Percentiles rank a stretch among this genome's conserved stretches.
phyloP scores from a whole-genome alignment of 108 stramenopile genomes.

The Fistulifera pelliculosa region DNA sequence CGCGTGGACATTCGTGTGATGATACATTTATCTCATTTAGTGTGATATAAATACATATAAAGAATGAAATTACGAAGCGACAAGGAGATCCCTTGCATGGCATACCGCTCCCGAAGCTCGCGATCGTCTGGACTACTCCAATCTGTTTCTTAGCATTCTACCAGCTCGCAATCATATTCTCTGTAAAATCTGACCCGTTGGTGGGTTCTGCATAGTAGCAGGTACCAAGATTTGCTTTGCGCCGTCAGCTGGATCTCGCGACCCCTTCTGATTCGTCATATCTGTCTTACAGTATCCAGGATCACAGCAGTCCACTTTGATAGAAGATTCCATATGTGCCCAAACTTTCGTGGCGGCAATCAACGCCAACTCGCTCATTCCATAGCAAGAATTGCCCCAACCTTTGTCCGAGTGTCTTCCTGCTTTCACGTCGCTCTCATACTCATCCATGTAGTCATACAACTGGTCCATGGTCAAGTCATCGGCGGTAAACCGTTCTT shows the following conservation, averaged over 20 bases:
- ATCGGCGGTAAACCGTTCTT: constrained; percentile 20
- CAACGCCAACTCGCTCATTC: constrained; percentile 70
- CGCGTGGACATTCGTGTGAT: too few relatives aligned
- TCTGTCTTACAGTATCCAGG: constrained; percentile 81
- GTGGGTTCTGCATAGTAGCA: constrained; percentile 46
- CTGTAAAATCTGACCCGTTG: constrained; percentile 39
- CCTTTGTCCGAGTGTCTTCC: constrained; percentile 48
- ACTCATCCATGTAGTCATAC: constrained; percentile 31
- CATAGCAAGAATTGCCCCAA: constrained; percentile 69
- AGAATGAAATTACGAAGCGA: too few relatives aligned
- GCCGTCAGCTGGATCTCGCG: constrained; percentile 51
- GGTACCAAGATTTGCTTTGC: constrained; percentile 60
- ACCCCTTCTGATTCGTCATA: constrained; percentile 61
- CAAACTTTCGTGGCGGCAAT: constrained; percentile 65
- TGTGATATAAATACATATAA: too few relatives aligned
- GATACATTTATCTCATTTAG: too few relatives aligned
- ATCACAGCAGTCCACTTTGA: constrained; percentile 53
- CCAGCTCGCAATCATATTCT: constrained; percentile 37
- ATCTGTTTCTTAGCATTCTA: background rate
- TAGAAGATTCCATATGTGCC: constrained; percentile 30
- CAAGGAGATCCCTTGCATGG: too few relatives aligned
- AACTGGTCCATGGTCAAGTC: constrained; percentile 36
- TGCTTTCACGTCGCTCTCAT: constrained; percentile 41
- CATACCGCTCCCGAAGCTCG: too few relatives aligned
- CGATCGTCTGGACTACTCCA: too few relatives aligned